A percentile compares a stretch with the other conserved stretches of the same genome.
These are phyloP conservation scores for Saussurea involucrata DNA, from an alignment of 129 eudicot species.

Conservation along the genomic window DNA sequence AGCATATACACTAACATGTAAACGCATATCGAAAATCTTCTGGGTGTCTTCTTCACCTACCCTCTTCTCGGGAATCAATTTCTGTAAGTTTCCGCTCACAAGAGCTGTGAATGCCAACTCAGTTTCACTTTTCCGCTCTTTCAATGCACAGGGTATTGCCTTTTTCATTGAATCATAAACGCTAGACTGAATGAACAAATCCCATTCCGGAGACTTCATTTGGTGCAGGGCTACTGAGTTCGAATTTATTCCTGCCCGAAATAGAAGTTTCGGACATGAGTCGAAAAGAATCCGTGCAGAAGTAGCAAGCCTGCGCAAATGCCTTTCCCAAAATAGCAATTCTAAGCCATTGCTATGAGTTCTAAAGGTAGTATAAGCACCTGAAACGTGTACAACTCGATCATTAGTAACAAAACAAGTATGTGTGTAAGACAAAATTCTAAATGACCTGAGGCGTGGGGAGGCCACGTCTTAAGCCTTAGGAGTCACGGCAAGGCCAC, in stretches of 20 bases:
- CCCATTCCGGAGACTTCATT: slow-evolving; percentile 37
- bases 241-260: slow-evolving; percentile 16
- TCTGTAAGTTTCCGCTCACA: slow-evolving; percentile 53
- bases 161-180: slow-evolving; percentile 55
- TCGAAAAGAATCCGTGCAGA: slow-evolving; percentile 52
- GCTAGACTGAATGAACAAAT: slow-evolving; percentile 33
- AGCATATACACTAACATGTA: slow-evolving; percentile 60
- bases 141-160: slow-evolving; percentile 42
- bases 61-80: slow-evolving; percentile 21
- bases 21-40: slow-evolving; percentile 51
- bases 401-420: neutral
- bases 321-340: slow-evolving; percentile 74
- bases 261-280: slow-evolving; percentile 48
- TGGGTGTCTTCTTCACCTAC: slow-evolving; percentile 31
- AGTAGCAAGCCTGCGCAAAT: slow-evolving; percentile 54
- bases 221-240: slow-evolving; percentile 13
- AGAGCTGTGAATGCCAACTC: slow-evolving; percentile 72
- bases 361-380: slow-evolving; percentile 91
- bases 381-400: slow-evolving; percentile 33
- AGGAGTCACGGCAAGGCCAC: too few relatives aligned
- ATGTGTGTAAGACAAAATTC: neutral
- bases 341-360: slow-evolving; percentile 56
- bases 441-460: too few relatives aligned
- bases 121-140: slow-evolving; percentile 44
- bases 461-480: too few relatives aligned